These are phyloP conservation scores for Rhexocercosporidium sp. DNA, from an alignment of 2,329 filamentous ascomycete species.

Conservation along the genomic window DNA sequence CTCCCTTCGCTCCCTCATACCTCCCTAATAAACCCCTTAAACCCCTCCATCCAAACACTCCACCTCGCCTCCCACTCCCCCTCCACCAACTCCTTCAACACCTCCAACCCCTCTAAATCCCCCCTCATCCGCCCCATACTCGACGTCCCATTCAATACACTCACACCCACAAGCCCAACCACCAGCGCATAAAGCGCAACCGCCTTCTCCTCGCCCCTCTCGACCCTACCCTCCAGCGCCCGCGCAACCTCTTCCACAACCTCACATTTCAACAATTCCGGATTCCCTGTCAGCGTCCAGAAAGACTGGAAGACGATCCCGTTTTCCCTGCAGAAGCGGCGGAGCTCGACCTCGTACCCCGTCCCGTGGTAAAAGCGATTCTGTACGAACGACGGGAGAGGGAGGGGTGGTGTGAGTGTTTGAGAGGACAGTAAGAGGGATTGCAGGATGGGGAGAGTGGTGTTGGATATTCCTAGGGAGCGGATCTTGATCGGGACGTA, in stretches of 20 bases:
- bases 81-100: constrained; percentile 49
- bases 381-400: constrained; percentile 67
- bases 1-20: too few species aligned
- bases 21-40: constrained; percentile 46
- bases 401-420: neutral
- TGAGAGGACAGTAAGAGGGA: constrained; percentile 55
- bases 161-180: constrained; percentile 54
- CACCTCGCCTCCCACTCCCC: constrained; percentile 53
- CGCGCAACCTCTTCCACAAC: constrained; percentile 56
- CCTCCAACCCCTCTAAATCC: constrained; percentile 53
- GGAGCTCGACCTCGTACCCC: constrained; percentile 62
- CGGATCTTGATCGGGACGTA: constrained; percentile 70
- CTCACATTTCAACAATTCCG: constrained; percentile 51
- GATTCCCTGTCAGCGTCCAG: constrained; percentile 66
- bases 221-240: constrained; percentile 41
- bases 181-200: constrained; percentile 62
- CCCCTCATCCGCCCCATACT: constrained; percentile 54
- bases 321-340: constrained; percentile 58
- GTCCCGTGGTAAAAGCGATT: constrained; percentile 72
- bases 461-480: constrained; percentile 77
- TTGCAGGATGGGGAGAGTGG: constrained; percentile 61
- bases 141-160: constrained; percentile 62
- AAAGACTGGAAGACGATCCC: constrained; percentile 63
- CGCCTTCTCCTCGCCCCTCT: constrained; percentile 51
- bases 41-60: constrained; percentile 52